These are phyloP conservation scores for Tolypocladium paradoxum DNA, from an alignment of 2,329 filamentous ascomycete species.

Conservation along the genomic window DNA sequence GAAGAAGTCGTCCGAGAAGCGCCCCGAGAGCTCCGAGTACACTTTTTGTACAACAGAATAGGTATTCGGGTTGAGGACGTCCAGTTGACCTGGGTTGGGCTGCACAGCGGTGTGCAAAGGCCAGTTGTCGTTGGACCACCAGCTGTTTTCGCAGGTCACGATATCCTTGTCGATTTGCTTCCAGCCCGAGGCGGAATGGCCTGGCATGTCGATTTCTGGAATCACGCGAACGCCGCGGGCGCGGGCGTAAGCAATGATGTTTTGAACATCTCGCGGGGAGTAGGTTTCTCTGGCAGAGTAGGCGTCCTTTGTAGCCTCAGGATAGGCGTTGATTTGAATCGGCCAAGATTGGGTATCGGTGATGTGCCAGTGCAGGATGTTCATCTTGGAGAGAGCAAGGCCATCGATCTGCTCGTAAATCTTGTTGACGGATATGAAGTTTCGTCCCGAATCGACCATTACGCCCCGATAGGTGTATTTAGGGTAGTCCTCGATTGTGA, in stretches of 20 bases:
- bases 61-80: conserved; percentile 43
- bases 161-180: conserved; percentile 40
- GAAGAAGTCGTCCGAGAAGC: conserved; percentile 43
- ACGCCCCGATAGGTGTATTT: conserved; percentile 43
- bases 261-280: conserved; percentile 28
- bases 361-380: conserved; percentile 47
- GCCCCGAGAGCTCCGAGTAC: conserved; percentile 37
- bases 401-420: conserved; percentile 43
- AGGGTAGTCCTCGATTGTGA: conserved; percentile 37
- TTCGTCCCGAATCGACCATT: conserved; percentile 44
- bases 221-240: conserved; percentile 44
- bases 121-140: conserved; percentile 51
- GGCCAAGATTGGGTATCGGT: conserved; percentile 46
- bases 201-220: conserved; percentile 47
- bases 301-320: conserved; percentile 41
- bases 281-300: conserved; percentile 39
- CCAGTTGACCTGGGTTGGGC: conserved; percentile 45
- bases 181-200: conserved; percentile 44
- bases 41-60: conserved; percentile 43
- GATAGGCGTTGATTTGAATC: conserved; percentile 35
- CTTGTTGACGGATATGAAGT: conserved; percentile 39
- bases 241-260: conserved; percentile 36
- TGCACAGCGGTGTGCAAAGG: conserved; percentile 38
- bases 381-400: conserved; percentile 45
- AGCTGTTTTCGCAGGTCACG: conserved; percentile 42